These are phyloP conservation scores for Rhizoctonia solani DNA, from an alignment of 1,284 basidiomycete species.

Conservation along the genomic window DNA sequence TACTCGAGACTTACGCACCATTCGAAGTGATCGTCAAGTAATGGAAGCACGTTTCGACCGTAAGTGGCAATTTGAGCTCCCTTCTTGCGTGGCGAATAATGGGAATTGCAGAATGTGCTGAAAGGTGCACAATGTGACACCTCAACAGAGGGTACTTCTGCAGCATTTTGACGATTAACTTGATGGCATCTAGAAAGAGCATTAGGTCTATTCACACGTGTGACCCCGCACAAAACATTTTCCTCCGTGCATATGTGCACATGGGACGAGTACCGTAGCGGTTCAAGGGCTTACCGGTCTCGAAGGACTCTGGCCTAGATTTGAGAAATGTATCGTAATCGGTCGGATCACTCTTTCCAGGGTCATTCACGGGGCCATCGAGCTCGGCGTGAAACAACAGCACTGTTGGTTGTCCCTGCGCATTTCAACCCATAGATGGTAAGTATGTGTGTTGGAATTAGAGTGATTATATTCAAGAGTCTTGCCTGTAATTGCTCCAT, in stretches of 20 bases:
- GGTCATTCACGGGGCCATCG: constrained; percentile 47
- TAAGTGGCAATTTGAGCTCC: constrained; percentile 63
- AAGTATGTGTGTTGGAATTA: too few species aligned
- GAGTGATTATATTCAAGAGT: too few species aligned
- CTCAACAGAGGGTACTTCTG: constrained; percentile 65
- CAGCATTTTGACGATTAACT: constrained; percentile 70
- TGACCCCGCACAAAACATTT: neutral
- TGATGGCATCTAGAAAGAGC: constrained; percentile 60
- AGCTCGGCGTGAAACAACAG: constrained; percentile 93
- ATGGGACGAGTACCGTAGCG: constrained; percentile 4
- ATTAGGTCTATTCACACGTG: constrained; percentile 12
- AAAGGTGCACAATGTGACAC: constrained; percentile 93
- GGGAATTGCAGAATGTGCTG: constrained; percentile 78
- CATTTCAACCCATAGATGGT: constrained; percentile 44
- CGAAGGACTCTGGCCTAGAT: constrained; percentile 79
- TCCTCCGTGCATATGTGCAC: neutral
- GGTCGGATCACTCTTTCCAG: constrained; percentile 51
- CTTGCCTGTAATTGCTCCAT: constrained; percentile 76
- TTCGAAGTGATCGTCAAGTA: constrained; percentile 73
- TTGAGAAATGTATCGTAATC: constrained; percentile 79
- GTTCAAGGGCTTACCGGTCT: constrained; percentile 50
- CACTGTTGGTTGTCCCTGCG: constrained; percentile 60
- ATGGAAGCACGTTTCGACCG: constrained; percentile 94
- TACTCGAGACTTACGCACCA: constrained; percentile 46
- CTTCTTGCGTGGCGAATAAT: constrained; percentile 68